Base-by-base conservation (phyloP, 805 yeast species). In the Ascoidea asiatica region DNA sequence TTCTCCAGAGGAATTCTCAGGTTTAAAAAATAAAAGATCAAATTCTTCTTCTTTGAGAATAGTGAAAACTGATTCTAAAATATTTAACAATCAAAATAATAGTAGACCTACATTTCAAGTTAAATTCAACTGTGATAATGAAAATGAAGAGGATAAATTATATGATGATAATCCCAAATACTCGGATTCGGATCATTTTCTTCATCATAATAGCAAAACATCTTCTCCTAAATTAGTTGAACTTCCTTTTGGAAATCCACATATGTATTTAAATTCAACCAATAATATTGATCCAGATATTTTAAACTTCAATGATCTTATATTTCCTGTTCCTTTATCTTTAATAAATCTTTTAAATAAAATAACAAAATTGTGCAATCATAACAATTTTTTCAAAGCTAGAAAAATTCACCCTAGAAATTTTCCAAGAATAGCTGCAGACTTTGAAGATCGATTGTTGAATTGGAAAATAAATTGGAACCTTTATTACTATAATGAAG, bases 371-470 rank as follows among this genome's bases (percentile, higher is more conserved):
- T 53, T 72, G 39, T 61, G 74, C 5, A 70, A 71, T 49, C 75
- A 72, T 48, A 67, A 64, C 48, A 59, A 65, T 43, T 57, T 66
- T 8, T 72, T 72, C 49, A 47, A 50, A 43, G 51, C 49, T 6
- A 51, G 56, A 22, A 53, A 59, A n/a, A 60, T 61, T 42, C 59
- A 57, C 29, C 72, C 75, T 1, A 56, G 75, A 39, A 72, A 71
- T 50, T 72, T 67, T 52, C 73, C 75, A 18, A 57, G 59, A 40
- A 61, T 70, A 2, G 69, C 73, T 48, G 67, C 72, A 5, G 75
- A 70, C 23, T 58, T 61, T 18, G 72, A 70, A 46, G 75, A 71
- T 47, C 52, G 58, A 17, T 48, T 72, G 17, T 39, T 63, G 4
- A 58, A 53, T 33, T 61, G 35, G 35, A 29, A 15, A 29, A 29